Percentiles rank a stretch among this genome's conserved stretches.
Evolutionary conservation across 2,329 filamentous ascomycete species (phyloP).

Genomic region (Colletotrichum tofieldiae): DNA sequence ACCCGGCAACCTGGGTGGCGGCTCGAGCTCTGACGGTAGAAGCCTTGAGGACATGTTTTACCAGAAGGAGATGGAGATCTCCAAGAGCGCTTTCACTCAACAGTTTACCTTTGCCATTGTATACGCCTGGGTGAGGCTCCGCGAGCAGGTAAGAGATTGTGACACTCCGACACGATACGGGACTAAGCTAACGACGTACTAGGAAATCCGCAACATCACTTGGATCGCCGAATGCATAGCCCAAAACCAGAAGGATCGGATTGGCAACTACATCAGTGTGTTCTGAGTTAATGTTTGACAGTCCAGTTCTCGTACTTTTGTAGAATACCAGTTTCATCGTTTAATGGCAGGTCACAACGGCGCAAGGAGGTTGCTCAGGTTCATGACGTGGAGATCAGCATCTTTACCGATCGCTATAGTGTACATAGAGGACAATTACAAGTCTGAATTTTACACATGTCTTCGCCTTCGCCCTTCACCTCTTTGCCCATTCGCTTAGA

Average conservation of each 20-base stretch:
- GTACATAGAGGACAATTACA: constrained; percentile 65
- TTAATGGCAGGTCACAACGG: constrained; percentile 54
- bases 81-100: constrained; percentile 93
- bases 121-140: constrained; percentile 97
- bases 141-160: constrained; percentile 84
- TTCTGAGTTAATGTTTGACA: constrained; percentile 69
- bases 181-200: constrained; percentile 52
- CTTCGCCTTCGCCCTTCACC: constrained; percentile 35
- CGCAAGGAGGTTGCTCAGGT: constrained; percentile 46
- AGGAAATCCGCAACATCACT: constrained; percentile 99
- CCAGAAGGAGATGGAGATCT: constrained; percentile 99
- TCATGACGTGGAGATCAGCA: constrained; percentile 44
- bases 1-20: constrained; percentile 88
- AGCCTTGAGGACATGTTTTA: constrained; percentile 99
- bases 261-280: constrained; percentile 98
- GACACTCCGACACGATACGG: constrained; percentile 25
- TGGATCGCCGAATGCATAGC: constrained; percentile 99
- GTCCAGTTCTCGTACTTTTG: constrained; percentile 54
- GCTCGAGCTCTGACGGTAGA: constrained; percentile 84
- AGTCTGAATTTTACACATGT: constrained; percentile 59
- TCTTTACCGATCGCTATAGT: constrained; percentile 55
- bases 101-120: constrained; percentile 97
- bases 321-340: constrained; percentile 58
- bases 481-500: constrained; percentile 63
- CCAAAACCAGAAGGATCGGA: constrained; percentile 99